Percentiles rank a stretch among this genome's conserved stretches.
These are phyloP conservation scores for Bacidia gigantensis DNA, from an alignment of 495 filamentous ascomycete species.

Conservation along the genomic window DNA sequence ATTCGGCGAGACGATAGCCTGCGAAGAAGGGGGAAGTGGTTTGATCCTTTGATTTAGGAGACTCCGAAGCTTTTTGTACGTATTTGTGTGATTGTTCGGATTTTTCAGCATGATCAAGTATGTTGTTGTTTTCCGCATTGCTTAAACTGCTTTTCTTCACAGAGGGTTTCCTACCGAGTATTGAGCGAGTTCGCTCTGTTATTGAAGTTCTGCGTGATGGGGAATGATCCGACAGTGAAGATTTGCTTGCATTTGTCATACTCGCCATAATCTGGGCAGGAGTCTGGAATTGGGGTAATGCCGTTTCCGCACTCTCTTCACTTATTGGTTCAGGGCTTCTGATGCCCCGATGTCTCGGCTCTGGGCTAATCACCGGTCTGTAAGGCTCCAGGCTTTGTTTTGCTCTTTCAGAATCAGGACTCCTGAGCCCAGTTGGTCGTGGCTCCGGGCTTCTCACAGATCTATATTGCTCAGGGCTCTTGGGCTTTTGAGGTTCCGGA, in stretches of 20 bases:
- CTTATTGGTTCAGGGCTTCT: conserved; percentile 6
- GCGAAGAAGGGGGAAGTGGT: conserved; percentile 7
- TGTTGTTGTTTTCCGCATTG: background rate
- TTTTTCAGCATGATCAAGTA: background rate
- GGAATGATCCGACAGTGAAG: conserved; percentile 9
- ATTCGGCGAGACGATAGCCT: conserved; percentile 13
- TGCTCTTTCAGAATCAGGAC: conserved; percentile 8
- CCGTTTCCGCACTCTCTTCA: background rate
- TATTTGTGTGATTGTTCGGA: background rate
- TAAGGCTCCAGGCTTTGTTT: conserved; percentile 8
- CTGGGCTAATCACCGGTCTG: conserved; percentile 3
- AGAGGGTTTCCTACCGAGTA: conserved; percentile 10
- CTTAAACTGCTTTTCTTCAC: background rate
- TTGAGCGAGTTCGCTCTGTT: conserved; percentile 10
- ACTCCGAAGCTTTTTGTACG: background rate
- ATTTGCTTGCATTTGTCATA: conserved; percentile 5
- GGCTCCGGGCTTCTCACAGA: conserved; percentile 2
- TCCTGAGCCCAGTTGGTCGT: background rate
- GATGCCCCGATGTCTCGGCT: conserved; percentile 4
- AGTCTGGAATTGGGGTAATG: conserved; percentile 1
- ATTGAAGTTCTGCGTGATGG: conserved; percentile 11
- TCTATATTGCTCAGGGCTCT: conserved; percentile 4
- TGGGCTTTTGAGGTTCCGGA: conserved; percentile 9
- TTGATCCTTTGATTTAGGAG: background rate
- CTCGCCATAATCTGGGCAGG: conserved; percentile 10